A percentile compares a stretch with the other conserved stretches of the same genome.
Evolutionary conservation across 2,329 filamentous ascomycete genomes (phyloP).

Genomic region (Chaetomium sp.): DNA sequence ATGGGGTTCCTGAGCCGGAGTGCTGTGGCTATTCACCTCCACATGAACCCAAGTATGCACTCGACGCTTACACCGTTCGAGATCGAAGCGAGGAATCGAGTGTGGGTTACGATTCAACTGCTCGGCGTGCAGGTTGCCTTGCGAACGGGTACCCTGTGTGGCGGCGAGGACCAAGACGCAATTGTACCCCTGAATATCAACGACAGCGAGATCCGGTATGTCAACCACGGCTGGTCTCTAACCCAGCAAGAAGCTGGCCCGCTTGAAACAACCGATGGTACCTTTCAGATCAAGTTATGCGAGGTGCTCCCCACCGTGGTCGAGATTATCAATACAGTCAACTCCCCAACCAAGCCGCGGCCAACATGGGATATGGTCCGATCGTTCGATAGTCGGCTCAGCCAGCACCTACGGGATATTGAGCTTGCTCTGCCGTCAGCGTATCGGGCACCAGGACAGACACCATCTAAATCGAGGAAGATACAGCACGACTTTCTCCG

Average conservation of each 20-base stretch:
- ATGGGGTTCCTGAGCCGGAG: neutral
- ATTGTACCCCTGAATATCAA: neutral
- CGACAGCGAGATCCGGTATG: neutral
- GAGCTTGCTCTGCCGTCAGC: neutral
- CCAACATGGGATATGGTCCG: neutral
- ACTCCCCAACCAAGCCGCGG: neutral
- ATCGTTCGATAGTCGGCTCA: neutral
- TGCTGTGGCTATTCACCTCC: neutral
- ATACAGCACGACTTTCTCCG: neutral
- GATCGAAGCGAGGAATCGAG: neutral
- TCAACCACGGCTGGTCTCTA: neutral
- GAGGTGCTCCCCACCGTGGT: neutral
- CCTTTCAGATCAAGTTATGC: neutral
- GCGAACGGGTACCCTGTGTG: neutral
- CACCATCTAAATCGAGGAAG: neutral
- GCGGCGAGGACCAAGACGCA: neutral
- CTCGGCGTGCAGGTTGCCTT: neutral
- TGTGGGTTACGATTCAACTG: neutral
- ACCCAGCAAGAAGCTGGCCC: neutral
- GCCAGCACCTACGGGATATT: neutral
- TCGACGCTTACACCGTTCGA: neutral
- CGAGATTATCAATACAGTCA: neutral
- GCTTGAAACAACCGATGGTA: neutral
- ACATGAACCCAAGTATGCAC: neutral
- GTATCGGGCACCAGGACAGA: too few species aligned